phyloP scores from a whole-genome alignment of 495 filamentous ascomycete species.

The Aspergillus steynii region DNA sequence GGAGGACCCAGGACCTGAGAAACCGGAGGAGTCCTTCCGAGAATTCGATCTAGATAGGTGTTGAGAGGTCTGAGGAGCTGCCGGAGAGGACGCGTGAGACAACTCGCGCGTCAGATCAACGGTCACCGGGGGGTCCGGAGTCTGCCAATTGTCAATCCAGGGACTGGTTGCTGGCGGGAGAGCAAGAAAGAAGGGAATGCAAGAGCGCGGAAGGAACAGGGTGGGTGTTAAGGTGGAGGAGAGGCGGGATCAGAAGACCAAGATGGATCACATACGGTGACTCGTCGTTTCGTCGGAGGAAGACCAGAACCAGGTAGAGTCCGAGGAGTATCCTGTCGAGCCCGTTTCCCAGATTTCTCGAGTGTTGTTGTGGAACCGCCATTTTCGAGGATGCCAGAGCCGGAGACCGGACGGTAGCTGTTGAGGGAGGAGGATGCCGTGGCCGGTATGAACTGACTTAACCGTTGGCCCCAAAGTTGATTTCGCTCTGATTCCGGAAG shows the following conservation, averaged over 20 bases:
- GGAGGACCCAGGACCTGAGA: constrained; percentile 29
- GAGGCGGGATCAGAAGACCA: constrained; percentile 45
- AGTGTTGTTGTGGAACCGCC: constrained; percentile 15
- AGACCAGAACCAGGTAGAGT: constrained; percentile 44
- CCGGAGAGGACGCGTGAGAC: constrained; percentile 36
- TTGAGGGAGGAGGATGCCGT: constrained; percentile 19
- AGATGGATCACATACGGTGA: constrained; percentile 50
- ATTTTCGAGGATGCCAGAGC: constrained; percentile 23
- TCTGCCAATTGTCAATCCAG: constrained; percentile 53
- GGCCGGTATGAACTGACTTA: constrained; percentile 43
- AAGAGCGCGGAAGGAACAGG: constrained; percentile 25
- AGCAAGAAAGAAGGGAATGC: constrained; percentile 20
- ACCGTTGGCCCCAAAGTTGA: constrained; percentile 43
- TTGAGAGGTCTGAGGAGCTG: constrained; percentile 27
- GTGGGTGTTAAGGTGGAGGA: constrained; percentile 25
- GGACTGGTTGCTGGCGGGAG: constrained; percentile 28
- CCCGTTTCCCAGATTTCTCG: constrained; percentile 45
- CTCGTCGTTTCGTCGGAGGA: constrained; percentile 49
- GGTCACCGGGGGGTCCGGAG: constrained; percentile 42
- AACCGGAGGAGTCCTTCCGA: constrained; percentile 23
- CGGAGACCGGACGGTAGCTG: constrained; percentile 25
- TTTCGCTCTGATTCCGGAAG: constrained; percentile 46
- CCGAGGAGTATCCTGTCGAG: constrained; percentile 47
- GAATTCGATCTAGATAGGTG: constrained; percentile 27
- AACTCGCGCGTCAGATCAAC: constrained; percentile 36